A percentile compares a stretch with the other conserved stretches of the same genome.
Evolutionary conservation across 257 asterid genomes (phyloP).

Genomic region (Ilex aquifolium): DNA sequence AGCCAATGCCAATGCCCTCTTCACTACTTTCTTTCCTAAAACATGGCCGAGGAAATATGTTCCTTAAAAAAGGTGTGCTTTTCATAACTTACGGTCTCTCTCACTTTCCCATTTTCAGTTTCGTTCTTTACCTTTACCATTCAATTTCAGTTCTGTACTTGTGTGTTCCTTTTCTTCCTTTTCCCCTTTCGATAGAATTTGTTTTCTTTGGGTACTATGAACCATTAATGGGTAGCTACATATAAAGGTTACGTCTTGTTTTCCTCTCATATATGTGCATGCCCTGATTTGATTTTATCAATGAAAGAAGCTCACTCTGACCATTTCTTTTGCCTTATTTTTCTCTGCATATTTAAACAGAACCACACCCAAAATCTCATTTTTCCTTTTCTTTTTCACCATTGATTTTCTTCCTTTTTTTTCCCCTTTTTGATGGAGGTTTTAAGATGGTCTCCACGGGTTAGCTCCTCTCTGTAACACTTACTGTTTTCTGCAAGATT

Average conservation of each 20-base stretch:
- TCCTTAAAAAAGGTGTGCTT: not conserved
- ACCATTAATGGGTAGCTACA: no score
- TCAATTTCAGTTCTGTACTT: not conserved
- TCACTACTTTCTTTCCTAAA: no score
- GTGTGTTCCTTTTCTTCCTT: not conserved
- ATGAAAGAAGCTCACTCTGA: slow-evolving; percentile 16
- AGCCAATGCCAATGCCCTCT: no score
- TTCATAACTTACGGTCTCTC: not conserved
- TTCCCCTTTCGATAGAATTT: no score
- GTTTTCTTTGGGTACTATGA: no score
- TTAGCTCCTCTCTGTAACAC: slow-evolving; percentile 9
- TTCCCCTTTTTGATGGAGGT: slow-evolving; percentile 33
- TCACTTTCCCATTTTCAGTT: not conserved
- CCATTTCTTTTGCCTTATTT: slow-evolving; percentile 47
- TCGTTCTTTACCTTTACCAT: not conserved
- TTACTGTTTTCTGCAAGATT: not conserved
- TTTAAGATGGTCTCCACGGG: slow-evolving; percentile 40
- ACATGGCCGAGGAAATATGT: not conserved
- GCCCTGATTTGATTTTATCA: not conserved
- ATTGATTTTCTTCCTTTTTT: not conserved
- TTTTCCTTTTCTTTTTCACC: not conserved
- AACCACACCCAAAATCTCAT: slow-evolving; percentile 4
- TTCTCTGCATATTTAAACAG: slow-evolving; percentile 21
- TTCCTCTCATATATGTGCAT: not conserved
- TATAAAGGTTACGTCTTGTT: not conserved